Evolutionary conservation across 345 rosid genomes (phyloP).

Genomic region (Citrus sp.): DNA sequence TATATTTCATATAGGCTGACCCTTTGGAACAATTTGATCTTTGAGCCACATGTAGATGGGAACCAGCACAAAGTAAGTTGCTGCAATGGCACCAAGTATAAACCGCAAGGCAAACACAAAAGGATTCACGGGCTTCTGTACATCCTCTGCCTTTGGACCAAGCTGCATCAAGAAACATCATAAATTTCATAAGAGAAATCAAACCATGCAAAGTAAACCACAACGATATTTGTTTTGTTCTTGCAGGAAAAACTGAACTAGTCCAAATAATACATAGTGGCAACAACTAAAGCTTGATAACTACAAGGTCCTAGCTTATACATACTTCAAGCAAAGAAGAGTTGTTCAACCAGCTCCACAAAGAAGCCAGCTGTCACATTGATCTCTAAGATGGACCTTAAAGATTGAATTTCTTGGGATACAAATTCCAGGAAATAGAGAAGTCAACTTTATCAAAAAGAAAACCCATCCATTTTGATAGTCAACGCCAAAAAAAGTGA

Average conservation of each 20-base stretch:
- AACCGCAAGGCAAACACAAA: conserved; percentile 23
- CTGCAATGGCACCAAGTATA: conserved; percentile 27
- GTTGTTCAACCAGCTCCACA: background rate
- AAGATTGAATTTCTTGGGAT: background rate
- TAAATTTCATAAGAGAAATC: background rate
- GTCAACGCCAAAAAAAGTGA: background rate
- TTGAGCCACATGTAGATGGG: conserved; percentile 42
- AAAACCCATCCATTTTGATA: background rate
- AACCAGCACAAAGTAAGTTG: conserved; percentile 30
- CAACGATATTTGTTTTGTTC: background rate
- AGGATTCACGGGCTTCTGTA: conserved; percentile 27
- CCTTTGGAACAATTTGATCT: conserved; percentile 36
- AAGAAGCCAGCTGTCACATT: background rate
- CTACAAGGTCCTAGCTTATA: background rate
- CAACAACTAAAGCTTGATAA: background rate
- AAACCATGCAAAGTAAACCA: background rate
- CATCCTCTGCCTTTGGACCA: conserved; percentile 34
- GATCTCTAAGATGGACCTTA: background rate
- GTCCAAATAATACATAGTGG: background rate
- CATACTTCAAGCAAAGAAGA: background rate
- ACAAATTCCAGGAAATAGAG: background rate
- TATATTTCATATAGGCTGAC: conserved; percentile 24
- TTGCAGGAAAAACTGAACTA: background rate
- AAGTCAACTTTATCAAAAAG: background rate
- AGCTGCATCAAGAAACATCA: conserved; percentile 21